phyloP scores from a whole-genome alignment of 1,139 yeast species.

The Meyerozyma elateridarum region DNA sequence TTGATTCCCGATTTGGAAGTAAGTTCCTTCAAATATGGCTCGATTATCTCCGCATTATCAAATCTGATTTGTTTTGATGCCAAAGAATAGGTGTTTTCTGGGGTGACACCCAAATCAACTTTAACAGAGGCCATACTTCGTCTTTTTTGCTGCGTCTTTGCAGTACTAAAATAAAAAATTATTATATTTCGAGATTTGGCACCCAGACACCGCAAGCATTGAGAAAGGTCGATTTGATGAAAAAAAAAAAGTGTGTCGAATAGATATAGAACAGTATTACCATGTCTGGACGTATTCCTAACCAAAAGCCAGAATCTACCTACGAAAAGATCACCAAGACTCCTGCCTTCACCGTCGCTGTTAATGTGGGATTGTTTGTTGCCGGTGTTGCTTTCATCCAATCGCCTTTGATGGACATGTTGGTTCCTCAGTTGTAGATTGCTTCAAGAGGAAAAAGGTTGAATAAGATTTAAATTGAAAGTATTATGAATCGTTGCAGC shows the following conservation, averaged over 20 bases:
- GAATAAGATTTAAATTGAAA: neutral
- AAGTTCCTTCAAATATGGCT: conserved; percentile 57
- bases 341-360: conserved; percentile 60
- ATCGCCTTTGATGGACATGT: conserved; percentile 75
- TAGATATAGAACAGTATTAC: neutral
- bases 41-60: conserved; percentile 67
- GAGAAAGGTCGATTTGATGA: neutral
- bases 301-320: conserved; percentile 27
- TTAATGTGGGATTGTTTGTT: conserved; percentile 60
- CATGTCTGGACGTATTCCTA: conserved; percentile 17
- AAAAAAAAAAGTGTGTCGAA: too few relatives aligned
- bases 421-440: conserved; percentile 65
- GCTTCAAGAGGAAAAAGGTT: neutral
- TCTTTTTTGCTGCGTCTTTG: too few relatives aligned
- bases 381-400: conserved; percentile 74
- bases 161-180: too few relatives aligned
- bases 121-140: conserved; percentile 23
- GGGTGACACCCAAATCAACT: conserved; percentile 26
- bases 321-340: conserved; percentile 52
- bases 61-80: conserved; percentile 78
- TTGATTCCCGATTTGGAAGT: conserved; percentile 34
- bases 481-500: too few relatives aligned
- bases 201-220: too few relatives aligned
- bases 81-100: conserved; percentile 46
- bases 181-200: too few relatives aligned